Evolutionary conservation across 1,284 basidiomycete species (phyloP).

Genomic region (Psilocybe mexicana): DNA sequence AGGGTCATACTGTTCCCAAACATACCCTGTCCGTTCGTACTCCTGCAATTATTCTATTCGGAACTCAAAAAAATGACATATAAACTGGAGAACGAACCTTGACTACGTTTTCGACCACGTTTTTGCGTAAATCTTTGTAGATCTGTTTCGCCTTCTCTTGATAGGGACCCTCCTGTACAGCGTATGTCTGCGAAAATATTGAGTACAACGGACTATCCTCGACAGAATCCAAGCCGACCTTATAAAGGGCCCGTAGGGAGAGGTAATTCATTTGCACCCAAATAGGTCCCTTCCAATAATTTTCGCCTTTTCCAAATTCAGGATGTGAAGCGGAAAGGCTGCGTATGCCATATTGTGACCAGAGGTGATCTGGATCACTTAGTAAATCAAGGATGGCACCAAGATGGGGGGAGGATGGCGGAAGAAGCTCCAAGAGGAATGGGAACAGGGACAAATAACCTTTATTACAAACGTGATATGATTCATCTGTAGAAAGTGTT

Average conservation of each 20-base stretch:
- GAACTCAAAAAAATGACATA: constrained; percentile 1
- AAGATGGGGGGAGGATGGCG: constrained; percentile 75
- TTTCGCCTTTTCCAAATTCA: constrained; percentile 89
- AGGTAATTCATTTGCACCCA: constrained; percentile 98
- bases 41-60: constrained; percentile 55
- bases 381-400: constrained; percentile 80
- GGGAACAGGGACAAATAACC: constrained; percentile 95
- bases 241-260: constrained; percentile 74
- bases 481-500: constrained; percentile 65
- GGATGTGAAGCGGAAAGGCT: constrained; percentile 83
- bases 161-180: constrained; percentile 76
- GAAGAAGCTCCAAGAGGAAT: constrained; percentile 79
- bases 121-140: constrained; percentile 77
- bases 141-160: constrained; percentile 74
- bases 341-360: constrained; percentile 89
- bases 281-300: constrained; percentile 96
- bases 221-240: constrained; percentile 41
- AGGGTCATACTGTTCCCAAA: constrained; percentile 96
- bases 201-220: not conserved
- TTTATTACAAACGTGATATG: constrained; percentile 85
- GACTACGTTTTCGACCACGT: constrained; percentile 85
- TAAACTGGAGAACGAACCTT: constrained; percentile 49
- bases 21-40: constrained; percentile 88
- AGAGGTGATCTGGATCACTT: constrained; percentile 79
- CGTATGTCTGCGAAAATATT: constrained; percentile 63